Evolutionary conservation across 2,329 filamentous ascomycete genomes (phyloP).

Genomic region (Dothistroma septosporum): DNA sequence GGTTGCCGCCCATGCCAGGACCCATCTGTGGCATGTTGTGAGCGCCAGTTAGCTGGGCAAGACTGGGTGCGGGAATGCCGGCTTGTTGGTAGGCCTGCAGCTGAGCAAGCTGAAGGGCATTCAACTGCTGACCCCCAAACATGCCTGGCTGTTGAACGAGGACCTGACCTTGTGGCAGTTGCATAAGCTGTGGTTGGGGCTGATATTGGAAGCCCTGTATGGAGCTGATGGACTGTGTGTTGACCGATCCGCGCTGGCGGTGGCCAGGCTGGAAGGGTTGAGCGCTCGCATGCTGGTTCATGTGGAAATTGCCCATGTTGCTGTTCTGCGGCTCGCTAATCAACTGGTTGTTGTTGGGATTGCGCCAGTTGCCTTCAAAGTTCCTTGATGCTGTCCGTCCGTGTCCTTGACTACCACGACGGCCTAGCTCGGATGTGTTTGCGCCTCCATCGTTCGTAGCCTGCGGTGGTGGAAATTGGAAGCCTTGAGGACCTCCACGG

Average conservation of each 20-base stretch:
- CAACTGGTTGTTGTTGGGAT: constrained; percentile 56
- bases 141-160: constrained; percentile 73
- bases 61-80: constrained; percentile 58
- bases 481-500: constrained; percentile 63
- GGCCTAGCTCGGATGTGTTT: constrained; percentile 60
- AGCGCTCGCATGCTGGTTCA: constrained; percentile 65
- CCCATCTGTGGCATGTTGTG: constrained; percentile 33
- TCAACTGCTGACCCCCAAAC: constrained; percentile 80
- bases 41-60: constrained; percentile 43
- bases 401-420: constrained; percentile 75
- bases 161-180: constrained; percentile 78
- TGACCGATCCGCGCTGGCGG: constrained; percentile 77
- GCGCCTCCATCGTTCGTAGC: constrained; percentile 51
- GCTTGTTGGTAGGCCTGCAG: constrained; percentile 88
- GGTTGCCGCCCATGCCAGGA: constrained; percentile 59
- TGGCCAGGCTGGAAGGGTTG: constrained; percentile 89
- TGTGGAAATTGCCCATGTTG: constrained; percentile 60
- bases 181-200: constrained; percentile 81
- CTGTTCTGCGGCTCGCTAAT: constrained; percentile 43
- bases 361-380: constrained; percentile 97
- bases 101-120: constrained; percentile 81
- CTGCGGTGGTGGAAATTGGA: constrained; percentile 58
- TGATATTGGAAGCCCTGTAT: constrained; percentile 83
- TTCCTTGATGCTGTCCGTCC: constrained; percentile 81
- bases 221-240: constrained; percentile 71